These are phyloP conservation scores for Xylaria sp. DNA, from an alignment of 2,329 filamentous ascomycete genomes.

Conservation along the genomic window DNA sequence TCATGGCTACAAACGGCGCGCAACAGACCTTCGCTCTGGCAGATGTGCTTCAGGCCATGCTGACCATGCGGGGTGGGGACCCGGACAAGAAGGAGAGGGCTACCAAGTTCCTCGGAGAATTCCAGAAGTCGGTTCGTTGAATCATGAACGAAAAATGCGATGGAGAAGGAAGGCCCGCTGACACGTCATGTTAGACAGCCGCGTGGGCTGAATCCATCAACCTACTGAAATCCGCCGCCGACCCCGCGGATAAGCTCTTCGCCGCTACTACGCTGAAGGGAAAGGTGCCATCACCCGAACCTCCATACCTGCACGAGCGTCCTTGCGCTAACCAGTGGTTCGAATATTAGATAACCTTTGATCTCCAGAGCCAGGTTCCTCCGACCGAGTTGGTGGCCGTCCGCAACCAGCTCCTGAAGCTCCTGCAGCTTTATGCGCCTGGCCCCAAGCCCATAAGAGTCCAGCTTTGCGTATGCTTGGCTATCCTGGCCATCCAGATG, in stretches of 20 bases:
- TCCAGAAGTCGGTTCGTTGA: slow-evolving; percentile 91
- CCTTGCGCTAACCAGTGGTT: slow-evolving; percentile 36
- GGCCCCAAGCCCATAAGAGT: slow-evolving; percentile 88
- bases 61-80: slow-evolving; percentile 89
- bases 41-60: slow-evolving; percentile 84
- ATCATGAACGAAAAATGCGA: slow-evolving; percentile 44
- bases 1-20: slow-evolving; percentile 74
- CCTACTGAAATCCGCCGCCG: slow-evolving; percentile 83
- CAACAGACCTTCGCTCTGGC: slow-evolving; percentile 79
- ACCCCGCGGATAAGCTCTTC: slow-evolving; percentile 90
- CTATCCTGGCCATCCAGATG: slow-evolving; percentile 96
- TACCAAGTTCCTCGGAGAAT: slow-evolving; percentile 90
- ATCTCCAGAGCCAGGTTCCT: slow-evolving; percentile 86
- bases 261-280: slow-evolving; percentile 97
- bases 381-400: slow-evolving; percentile 78
- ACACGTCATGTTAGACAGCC: slow-evolving; percentile 72
- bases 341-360: slow-evolving; percentile 84
- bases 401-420: slow-evolving; percentile 83
- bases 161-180: slow-evolving; percentile 24
- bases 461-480: slow-evolving; percentile 93
- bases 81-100: slow-evolving; percentile 87
- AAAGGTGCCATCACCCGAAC: slow-evolving; percentile 73
- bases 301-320: slow-evolving; percentile 9
- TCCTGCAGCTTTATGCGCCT: slow-evolving; percentile 82
- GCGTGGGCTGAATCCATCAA: slow-evolving; percentile 91